Base-by-base conservation (phyloP, 179 eudicot genomes). In the Gypsophila paniculata region DNA sequence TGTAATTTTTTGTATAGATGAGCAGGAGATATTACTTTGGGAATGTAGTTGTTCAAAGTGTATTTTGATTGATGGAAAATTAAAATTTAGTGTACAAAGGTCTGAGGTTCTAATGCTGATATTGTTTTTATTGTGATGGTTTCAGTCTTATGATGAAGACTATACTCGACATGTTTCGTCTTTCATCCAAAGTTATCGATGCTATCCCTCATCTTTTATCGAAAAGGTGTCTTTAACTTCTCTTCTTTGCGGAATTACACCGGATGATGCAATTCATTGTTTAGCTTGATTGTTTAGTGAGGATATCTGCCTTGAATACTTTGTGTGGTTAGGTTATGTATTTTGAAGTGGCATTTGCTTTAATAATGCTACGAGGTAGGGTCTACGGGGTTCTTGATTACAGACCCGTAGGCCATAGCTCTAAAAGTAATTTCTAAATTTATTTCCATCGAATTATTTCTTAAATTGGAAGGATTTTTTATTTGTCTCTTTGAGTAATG, bases 121-220 rank as follows among this genome's bases (percentile, higher is more conserved):
- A 32, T 12, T 54, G 59, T 60, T 67, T 29, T 75, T 48, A 46
- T 75, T 74, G 71, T 36, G 32, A 17, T 29, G 58, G 15, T 74
- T 72, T 66, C 71, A 79, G 82, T 76, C 82, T 61, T 55, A 15
- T 6, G 59, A 57, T 68, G 74, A 48, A 19, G 71, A 65, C 19
- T 79, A 79, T 71, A 78, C 65, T 6, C 69, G 4, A 3, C 61
- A 36, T 32, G 71, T 55, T 29, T 79, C 79, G 23, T 44, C 71
- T 2, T 79, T 79, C 48, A 32, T 55, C 5, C 82, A 79, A 51
- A 79, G 66, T 68, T 79, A 79, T 72, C 82, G 82, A 10, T 79
- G 82, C 67, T 79, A 79, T 57, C 79, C 82, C 38, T 71, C 79
- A 53, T 79, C 82, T 34, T 79, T 79, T 68, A 79, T 79, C 59